phyloP scores from a whole-genome alignment of 2,329 filamentous ascomycete species.

The Berkeleyomyces basicola region DNA sequence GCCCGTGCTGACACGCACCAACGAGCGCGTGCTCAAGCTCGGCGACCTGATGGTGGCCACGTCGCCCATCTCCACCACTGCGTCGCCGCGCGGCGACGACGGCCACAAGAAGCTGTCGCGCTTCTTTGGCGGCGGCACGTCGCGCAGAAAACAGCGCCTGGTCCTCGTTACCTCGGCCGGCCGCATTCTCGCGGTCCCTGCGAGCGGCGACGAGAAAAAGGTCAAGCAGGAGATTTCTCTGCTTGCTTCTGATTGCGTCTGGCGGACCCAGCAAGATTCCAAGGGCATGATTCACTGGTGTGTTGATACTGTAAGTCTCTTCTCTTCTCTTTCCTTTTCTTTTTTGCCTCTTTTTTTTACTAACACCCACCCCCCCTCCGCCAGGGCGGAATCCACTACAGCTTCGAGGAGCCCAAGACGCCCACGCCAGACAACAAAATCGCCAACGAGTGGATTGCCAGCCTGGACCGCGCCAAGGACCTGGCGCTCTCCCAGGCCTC shows the following conservation, averaged over 20 bases:
- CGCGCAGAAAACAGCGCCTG: constrained; percentile 81
- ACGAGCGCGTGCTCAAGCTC: constrained; percentile 86
- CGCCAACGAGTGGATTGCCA: constrained; percentile 84
- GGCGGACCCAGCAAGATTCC: constrained; percentile 65
- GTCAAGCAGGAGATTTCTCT: constrained; percentile 86
- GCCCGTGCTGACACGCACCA: constrained; percentile 74
- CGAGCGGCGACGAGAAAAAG: constrained; percentile 90
- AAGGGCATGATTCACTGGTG: constrained; percentile 81
- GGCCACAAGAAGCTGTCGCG: constrained; percentile 77
- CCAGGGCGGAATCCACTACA: constrained; percentile 75
- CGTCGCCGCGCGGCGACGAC: constrained; percentile 54
- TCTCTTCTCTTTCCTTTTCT: neutral
- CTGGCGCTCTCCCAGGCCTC: constrained; percentile 57
- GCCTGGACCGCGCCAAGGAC: constrained; percentile 71
- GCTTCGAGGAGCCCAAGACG: constrained; percentile 83
- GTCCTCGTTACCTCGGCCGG: constrained; percentile 92
- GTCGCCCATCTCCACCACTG: constrained; percentile 50
- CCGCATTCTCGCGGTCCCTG: constrained; percentile 74
- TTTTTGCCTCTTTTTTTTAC: neutral
- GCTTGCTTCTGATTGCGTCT: constrained; percentile 55
- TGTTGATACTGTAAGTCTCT: constrained; percentile 69
- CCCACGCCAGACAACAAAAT: constrained; percentile 36
- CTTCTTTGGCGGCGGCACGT: constrained; percentile 81
- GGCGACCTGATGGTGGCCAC: constrained; percentile 79
- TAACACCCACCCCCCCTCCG: neutral